Base-by-base conservation (phyloP, 2,329 filamentous ascomycete genomes). In the Amylocarpus encephaloides region DNA sequence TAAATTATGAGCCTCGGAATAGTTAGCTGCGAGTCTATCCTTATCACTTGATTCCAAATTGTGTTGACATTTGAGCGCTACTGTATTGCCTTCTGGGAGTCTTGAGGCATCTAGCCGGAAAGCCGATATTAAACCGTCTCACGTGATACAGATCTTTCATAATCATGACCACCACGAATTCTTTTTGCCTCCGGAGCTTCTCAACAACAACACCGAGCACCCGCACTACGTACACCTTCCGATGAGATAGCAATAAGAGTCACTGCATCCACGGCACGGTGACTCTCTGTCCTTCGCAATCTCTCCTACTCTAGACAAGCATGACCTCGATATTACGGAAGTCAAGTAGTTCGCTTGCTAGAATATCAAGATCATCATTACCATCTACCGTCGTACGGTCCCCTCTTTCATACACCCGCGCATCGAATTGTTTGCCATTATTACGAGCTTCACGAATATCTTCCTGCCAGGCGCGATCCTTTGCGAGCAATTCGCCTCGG, bases 301-400 rank as follows among this genome's bases (percentile, higher is more conserved):
- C 33, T 38, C 40, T 34, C n/a, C 33, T 5, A 22, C 34, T 69
- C 50, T 53, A 57, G 50, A 50, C 67, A 70, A 73, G 67, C 69
- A 86, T 86, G 83, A 82, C 81, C 67, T 79, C 79, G 63, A 73
- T 83, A 63, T 71, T 86, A 59, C 79, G 82, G 67, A 80, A 81
- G 68, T 77, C 83, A 67, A 79, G 80, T 72, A 78, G 79, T 72
- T 78, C 80, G 67, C 71, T 86, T 66, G 79, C 80, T 70, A 77
- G 78, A 67, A 73, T 81, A 64, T 78, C 79, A 52, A 77, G 77
- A 67, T 71, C 76, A 59, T 75, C 75, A 58, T 71, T 77, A 63
- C 74, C 76, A 64, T 70, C 72, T 61, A 69, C 76, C 54, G 68
- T 76, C 48, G 73, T 74, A 63, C 69, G 73, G 55, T 71, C 72